phyloP scores from a whole-genome alignment of 768 basidiomycete species.

The Auriculariales sp. region DNA sequence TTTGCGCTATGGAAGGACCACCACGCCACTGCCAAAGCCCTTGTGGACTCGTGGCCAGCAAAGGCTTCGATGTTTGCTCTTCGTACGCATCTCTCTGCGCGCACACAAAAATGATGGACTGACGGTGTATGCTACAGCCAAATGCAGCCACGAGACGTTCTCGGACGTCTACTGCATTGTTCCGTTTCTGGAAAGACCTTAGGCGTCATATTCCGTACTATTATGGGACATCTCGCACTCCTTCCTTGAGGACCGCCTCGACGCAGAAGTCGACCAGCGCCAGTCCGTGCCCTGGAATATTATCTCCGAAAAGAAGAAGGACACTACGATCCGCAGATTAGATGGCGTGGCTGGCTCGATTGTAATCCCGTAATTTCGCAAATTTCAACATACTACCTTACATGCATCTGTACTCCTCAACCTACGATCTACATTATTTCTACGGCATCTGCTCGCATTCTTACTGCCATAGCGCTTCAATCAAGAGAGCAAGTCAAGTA shows the following conservation, averaged over 20 bases:
- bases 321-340: background rate
- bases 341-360: background rate
- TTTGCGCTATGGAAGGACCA: conserved; percentile 74
- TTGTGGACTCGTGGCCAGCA: conserved; percentile 36
- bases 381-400: no score
- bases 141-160: conserved; percentile 3
- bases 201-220: background rate
- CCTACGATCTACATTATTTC: no score
- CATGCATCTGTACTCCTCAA: no score
- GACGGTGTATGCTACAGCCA: background rate
- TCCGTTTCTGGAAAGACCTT: background rate
- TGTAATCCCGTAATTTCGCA: no score
- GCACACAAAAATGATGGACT: background rate
- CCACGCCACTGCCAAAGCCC: conserved; percentile 39
- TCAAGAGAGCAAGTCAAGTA: no score
- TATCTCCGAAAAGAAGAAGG: background rate
- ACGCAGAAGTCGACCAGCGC: background rate
- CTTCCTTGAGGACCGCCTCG: conserved; percentile 2
- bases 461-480: no score
- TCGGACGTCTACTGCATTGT: conserved; percentile 3
- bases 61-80: background rate
- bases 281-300: background rate
- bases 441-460: no score
- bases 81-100: background rate
- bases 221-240: conserved; percentile 2